Evolutionary conservation across 208 protist genomes (phyloP).

Genomic region (Acanthamoeba polyphaga): DNA sequence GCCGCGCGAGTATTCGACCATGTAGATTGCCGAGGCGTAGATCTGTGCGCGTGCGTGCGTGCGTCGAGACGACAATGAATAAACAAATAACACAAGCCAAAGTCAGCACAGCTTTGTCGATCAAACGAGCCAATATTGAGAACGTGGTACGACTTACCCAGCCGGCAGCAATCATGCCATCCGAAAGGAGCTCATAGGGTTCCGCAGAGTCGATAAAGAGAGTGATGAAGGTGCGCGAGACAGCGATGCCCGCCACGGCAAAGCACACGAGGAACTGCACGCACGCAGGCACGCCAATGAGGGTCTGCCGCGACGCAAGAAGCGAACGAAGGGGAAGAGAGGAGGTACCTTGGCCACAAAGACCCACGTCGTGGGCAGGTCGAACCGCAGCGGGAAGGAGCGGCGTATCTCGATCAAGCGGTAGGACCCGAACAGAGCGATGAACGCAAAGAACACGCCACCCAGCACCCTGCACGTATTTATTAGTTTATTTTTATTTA

Average conservation of each 20-base stretch:
- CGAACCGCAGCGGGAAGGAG: background rate
- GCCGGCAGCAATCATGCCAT: constrained; percentile 33
- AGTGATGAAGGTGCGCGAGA: background rate
- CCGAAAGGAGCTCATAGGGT: constrained; percentile 44
- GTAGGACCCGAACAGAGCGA: constrained; percentile 24
- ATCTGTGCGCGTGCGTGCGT: background rate
- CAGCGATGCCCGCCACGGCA: background rate
- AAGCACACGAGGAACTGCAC: background rate
- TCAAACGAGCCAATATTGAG: background rate
- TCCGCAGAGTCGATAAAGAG: constrained; percentile 7
- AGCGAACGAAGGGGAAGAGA: background rate
- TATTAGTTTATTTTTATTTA: too few species aligned
- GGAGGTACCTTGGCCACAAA: constrained; percentile 22
- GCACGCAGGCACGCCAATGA: background rate
- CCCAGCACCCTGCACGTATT: background rate
- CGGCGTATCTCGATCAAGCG: constrained; percentile 30
- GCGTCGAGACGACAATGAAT: background rate
- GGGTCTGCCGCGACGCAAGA: background rate
- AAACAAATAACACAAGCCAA: background rate
- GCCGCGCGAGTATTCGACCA: constrained; percentile 60
- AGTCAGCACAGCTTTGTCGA: background rate
- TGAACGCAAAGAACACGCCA: background rate
- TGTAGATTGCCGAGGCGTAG: background rate
- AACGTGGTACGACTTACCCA: background rate
- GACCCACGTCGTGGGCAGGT: constrained; percentile 33